Evolutionary conservation across 805 yeast genomes (phyloP).

Genomic region (Yarrowia divulgata): DNA sequence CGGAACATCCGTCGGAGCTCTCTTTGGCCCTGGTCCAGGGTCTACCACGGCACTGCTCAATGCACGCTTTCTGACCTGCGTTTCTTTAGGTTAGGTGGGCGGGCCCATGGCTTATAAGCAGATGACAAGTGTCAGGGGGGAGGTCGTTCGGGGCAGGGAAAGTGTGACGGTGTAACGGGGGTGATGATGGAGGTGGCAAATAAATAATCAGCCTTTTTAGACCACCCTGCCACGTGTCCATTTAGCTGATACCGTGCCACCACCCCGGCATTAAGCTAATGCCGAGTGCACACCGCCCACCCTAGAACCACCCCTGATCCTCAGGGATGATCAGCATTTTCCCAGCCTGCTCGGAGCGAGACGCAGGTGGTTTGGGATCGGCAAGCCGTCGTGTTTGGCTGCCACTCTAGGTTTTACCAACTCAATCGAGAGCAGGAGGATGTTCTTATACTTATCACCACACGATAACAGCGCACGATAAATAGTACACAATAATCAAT

Average conservation of each 20-base stretch:
- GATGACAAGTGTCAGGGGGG: neutral
- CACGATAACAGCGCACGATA: no score
- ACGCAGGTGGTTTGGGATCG: slow-evolving; percentile 34
- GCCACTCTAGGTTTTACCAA: slow-evolving; percentile 15
- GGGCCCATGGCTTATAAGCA: neutral
- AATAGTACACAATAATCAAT: no score
- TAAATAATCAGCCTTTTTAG: no score
- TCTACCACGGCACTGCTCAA: slow-evolving; percentile 6
- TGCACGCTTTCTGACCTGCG: slow-evolving; percentile 35
- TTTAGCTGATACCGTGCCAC: no score
- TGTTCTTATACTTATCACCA: neutral
- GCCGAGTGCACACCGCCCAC: no score
- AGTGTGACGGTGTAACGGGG: no score
- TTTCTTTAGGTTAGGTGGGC: slow-evolving; percentile 34
- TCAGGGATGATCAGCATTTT: slow-evolving; percentile 35
- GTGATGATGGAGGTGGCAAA: no score
- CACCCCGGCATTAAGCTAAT: no score
- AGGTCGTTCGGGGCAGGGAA: no score
- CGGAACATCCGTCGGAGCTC: neutral
- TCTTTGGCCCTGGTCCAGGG: neutral
- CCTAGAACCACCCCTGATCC: slow-evolving; percentile 21
- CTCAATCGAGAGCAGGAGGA: slow-evolving; percentile 12
- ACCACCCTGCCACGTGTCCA: no score
- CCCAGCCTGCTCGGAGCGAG: neutral
- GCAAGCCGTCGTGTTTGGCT: slow-evolving; percentile 34